Conservation (phyloP, 2,329 filamentous ascomycete species). For the Diaporthe citri region DNA sequence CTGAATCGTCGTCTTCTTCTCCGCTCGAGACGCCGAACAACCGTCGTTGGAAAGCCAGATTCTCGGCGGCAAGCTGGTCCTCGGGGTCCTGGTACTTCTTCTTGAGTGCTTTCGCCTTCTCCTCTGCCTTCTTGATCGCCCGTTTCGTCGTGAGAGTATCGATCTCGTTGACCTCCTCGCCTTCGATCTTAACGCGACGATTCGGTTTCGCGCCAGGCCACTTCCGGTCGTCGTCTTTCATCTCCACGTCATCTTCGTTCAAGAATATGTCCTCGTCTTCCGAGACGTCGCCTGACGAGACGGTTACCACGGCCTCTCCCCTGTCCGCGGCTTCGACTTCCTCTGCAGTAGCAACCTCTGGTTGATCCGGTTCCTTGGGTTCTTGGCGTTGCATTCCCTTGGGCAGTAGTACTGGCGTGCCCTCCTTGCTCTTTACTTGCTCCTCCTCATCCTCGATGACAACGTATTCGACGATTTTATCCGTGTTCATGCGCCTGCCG, state of each 20-base stretch:
- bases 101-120: slow-evolving; percentile 43
- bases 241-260: slow-evolving; percentile 40
- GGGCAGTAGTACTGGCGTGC: slow-evolving; percentile 53
- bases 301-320: slow-evolving; percentile 58
- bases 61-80: slow-evolving; percentile 49
- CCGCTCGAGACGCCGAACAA: slow-evolving; percentile 45
- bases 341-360: slow-evolving; percentile 68
- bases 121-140: slow-evolving; percentile 27
- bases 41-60: slow-evolving; percentile 49
- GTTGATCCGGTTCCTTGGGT: slow-evolving; percentile 63
- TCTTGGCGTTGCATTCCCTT: slow-evolving; percentile 69
- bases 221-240: slow-evolving; percentile 53
- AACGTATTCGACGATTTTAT: slow-evolving; percentile 39
- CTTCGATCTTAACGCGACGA: slow-evolving; percentile 55
- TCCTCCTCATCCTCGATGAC: slow-evolving; percentile 34
- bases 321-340: slow-evolving; percentile 69
- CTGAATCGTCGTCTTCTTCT: slow-evolving; percentile 36
- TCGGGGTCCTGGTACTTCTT: slow-evolving; percentile 46
- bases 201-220: slow-evolving; percentile 57
- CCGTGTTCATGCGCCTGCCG: slow-evolving; percentile 40
- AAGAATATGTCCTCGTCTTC: slow-evolving; percentile 51
- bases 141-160: slow-evolving; percentile 53
- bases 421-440: slow-evolving; percentile 37
- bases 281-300: slow-evolving; percentile 46
- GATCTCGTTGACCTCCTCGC: slow-evolving; percentile 56